phyloP scores from a whole-genome alignment of 2,329 filamentous ascomycete genomes.

The Aspergillus transmontanensis region DNA sequence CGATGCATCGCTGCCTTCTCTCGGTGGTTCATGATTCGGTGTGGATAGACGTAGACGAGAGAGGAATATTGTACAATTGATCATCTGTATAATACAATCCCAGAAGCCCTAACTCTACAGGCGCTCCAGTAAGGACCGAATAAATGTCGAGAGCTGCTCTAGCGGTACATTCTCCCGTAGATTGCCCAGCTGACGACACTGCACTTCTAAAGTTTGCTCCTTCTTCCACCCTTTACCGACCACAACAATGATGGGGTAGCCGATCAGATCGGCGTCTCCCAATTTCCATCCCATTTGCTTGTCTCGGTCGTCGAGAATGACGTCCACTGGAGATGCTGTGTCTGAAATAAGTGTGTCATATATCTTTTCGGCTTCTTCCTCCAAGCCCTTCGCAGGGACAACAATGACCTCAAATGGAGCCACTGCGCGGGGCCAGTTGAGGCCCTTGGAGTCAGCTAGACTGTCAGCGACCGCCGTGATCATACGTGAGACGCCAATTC shows the following conservation, averaged over 20 bases:
- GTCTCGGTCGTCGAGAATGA: constrained; percentile 72
- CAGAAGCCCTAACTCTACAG: constrained; percentile 41
- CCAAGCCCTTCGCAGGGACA: constrained; percentile 55
- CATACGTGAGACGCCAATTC: constrained; percentile 89
- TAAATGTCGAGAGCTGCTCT: constrained; percentile 51
- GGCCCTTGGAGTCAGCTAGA: constrained; percentile 68
- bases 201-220: constrained; percentile 68
- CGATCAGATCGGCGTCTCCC: constrained; percentile 83
- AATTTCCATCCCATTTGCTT: constrained; percentile 80
- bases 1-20: not conserved
- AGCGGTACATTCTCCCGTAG: constrained; percentile 62
- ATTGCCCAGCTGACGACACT: constrained; percentile 67
- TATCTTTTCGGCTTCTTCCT: constrained; percentile 56
- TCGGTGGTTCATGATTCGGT: not conserved
- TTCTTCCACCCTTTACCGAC: constrained; percentile 71
- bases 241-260: constrained; percentile 81
- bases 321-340: constrained; percentile 53
- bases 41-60: not conserved
- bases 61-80: constrained; percentile 9
- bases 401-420: constrained; percentile 81
- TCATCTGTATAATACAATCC: constrained; percentile 9
- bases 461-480: constrained; percentile 83
- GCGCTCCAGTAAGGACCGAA: constrained; percentile 52
- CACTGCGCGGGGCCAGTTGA: constrained; percentile 86
- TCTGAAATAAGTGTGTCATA: constrained; percentile 61